Evolutionary conservation across 306 rosid genomes (phyloP).

Genomic region (Delonix regia): DNA sequence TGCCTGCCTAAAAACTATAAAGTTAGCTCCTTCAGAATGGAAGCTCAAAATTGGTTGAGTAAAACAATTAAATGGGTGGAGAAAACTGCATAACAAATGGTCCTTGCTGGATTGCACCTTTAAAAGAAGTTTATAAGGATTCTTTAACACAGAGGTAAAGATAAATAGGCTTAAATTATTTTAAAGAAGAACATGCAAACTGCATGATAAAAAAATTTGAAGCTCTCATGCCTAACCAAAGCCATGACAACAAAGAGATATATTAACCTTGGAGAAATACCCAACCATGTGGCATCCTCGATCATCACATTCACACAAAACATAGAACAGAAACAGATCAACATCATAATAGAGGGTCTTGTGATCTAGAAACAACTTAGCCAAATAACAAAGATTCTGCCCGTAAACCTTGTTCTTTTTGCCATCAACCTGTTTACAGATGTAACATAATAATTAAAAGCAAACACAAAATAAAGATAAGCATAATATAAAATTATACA

Average conservation of each 20-base stretch:
- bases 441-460: neutral
- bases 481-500: neutral
- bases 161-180: neutral
- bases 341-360: conserved; percentile 98
- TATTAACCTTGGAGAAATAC: conserved; percentile 88
- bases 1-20: neutral
- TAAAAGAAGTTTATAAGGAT: neutral
- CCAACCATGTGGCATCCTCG: conserved; percentile 99
- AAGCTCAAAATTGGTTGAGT: neutral
- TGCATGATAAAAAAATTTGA: neutral
- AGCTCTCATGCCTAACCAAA: neutral
- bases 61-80: neutral
- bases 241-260: neutral
- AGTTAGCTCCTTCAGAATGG: neutral
- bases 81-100: neutral
- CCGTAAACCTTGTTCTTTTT: conserved; percentile 99
- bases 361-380: conserved; percentile 96
- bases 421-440: conserved; percentile 89
- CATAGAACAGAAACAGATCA: conserved; percentile 93
- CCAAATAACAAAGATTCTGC: conserved; percentile 98
- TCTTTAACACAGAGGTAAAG: neutral
- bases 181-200: neutral
- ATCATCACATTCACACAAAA: conserved; percentile 96
- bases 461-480: neutral
- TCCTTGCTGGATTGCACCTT: neutral